phyloP scores from a whole-genome alignment of 805 yeast genomes.

The Kluyveromyces wickerhamii region DNA sequence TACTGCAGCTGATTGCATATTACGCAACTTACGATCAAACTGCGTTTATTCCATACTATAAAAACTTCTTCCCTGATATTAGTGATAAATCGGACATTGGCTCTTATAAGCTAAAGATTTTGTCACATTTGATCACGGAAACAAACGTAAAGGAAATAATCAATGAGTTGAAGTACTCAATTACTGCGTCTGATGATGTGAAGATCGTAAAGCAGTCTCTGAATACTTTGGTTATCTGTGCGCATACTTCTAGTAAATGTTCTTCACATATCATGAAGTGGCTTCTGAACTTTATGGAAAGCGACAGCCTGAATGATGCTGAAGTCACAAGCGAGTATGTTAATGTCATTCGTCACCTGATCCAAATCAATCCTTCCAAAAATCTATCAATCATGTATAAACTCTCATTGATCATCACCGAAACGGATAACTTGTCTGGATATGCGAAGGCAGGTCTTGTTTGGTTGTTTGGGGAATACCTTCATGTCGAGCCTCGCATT shows the following conservation, averaged over 20 bases:
- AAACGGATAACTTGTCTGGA: constrained; percentile 22
- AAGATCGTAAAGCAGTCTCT: constrained; percentile 41
- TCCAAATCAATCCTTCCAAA: constrained; percentile 51
- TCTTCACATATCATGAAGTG: constrained; percentile 51
- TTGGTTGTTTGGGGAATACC: constrained; percentile 87
- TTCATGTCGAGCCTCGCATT: constrained; percentile 37
- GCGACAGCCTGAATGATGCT: constrained; percentile 13
- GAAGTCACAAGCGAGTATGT: constrained; percentile 53
- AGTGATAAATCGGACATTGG: constrained; percentile 40
- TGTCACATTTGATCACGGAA: constrained; percentile 51
- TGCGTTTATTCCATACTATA: constrained; percentile 31
- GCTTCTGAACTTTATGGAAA: constrained; percentile 45
- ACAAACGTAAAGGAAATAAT: constrained; percentile 44
- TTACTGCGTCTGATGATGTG: constrained; percentile 24
- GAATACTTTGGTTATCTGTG: constrained; percentile 53
- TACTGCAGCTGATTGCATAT: constrained; percentile 41
- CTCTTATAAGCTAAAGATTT: constrained; percentile 49
- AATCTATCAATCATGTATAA: constrained; percentile 50
- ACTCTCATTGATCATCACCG: constrained; percentile 33
- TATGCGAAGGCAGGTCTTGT: constrained; percentile 74
- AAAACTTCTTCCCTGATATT: constrained; percentile 49
- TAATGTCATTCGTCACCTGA: constrained; percentile 61
- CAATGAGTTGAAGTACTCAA: constrained; percentile 57
- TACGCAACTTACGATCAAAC: constrained; percentile 30
- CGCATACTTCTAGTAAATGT: constrained; percentile 42